Evolutionary conservation across 331 rosid genomes (phyloP).

Genomic region (Telfairia occidentalis): DNA sequence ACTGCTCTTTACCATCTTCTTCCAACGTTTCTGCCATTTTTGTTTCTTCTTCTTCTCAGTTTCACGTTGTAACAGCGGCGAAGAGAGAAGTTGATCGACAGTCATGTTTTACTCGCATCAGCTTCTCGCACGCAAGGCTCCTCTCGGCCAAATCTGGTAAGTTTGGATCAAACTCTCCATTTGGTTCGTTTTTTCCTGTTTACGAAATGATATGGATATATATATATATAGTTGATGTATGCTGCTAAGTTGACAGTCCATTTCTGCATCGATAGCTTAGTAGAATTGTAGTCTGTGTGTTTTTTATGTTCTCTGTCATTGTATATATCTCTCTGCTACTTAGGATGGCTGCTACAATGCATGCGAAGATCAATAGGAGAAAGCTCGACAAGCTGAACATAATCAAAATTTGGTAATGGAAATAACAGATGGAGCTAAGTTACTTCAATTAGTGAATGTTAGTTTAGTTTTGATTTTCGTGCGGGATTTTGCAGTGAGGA

Average conservation of each 20-base stretch:
- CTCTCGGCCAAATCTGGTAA: constrained; percentile 78
- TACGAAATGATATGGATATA: not conserved
- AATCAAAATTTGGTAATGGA: constrained; percentile 55
- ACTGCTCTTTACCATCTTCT: not conserved
- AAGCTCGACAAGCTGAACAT: constrained; percentile 56
- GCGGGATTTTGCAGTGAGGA: constrained; percentile 46
- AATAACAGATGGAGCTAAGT: not conserved
- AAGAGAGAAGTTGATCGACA: not conserved
- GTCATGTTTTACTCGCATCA: constrained; percentile 87
- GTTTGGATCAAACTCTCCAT: not conserved
- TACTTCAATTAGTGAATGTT: not conserved
- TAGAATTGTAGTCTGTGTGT: not conserved
- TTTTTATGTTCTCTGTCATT: not conserved
- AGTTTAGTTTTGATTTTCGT: not conserved
- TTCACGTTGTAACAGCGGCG: not conserved
- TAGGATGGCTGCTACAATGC: constrained; percentile 65
- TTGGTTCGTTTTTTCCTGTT: not conserved
- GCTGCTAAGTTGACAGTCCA: not conserved
- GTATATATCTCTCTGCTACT: not conserved
- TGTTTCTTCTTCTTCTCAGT: constrained; percentile 1
- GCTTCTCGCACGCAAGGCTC: constrained; percentile 77
- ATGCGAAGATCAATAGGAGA: constrained; percentile 56
- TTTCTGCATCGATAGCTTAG: not conserved
- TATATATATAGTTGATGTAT: not conserved
- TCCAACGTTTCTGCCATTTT: not conserved